A percentile compares a stretch with the other conserved stretches of the same genome.
These are phyloP conservation scores for Astragalus membranaceus DNA, from an alignment of 306 rosid genomes.

Conservation along the genomic window DNA sequence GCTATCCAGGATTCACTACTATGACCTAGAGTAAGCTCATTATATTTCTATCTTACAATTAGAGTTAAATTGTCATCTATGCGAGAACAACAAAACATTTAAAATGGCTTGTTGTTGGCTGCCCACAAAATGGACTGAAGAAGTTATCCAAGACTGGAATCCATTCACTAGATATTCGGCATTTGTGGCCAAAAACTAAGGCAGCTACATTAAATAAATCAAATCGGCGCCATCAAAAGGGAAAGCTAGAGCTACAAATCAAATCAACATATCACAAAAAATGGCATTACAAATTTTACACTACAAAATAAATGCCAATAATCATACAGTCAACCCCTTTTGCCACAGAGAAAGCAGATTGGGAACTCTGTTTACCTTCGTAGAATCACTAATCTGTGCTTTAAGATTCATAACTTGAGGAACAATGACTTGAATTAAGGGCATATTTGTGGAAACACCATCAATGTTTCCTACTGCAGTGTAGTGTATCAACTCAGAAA, in stretches of 20 bases:
- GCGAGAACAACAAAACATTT: constrained; percentile 4
- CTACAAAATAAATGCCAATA: neutral
- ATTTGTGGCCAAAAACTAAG: constrained; percentile 1
- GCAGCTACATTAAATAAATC: neutral
- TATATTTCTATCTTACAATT: neutral
- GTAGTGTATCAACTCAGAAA: constrained; percentile 95
- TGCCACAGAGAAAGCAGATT: neutral
- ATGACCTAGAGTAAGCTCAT: neutral
- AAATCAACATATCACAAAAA: neutral
- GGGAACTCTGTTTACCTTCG: constrained; percentile 59
- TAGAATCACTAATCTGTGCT: constrained; percentile 85
- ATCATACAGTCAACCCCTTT: constrained; percentile 4
- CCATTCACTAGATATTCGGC: neutral
- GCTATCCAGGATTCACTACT: neutral
- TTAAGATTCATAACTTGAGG: constrained; percentile 92
- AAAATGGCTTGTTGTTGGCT: neutral
- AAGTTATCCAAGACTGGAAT: neutral
- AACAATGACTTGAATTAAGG: constrained; percentile 90
- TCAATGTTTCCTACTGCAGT: constrained; percentile 63
- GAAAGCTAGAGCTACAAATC: neutral
- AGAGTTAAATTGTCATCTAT: neutral
- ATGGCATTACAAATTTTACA: neutral
- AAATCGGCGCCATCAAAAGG: neutral
- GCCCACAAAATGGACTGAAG: neutral
- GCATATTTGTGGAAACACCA: constrained; percentile 72